A percentile compares a stretch with the other conserved stretches of the same genome.
Conservation (phyloP, 345 rosid genomes). For the Melaleuca quinquenervia region DNA sequence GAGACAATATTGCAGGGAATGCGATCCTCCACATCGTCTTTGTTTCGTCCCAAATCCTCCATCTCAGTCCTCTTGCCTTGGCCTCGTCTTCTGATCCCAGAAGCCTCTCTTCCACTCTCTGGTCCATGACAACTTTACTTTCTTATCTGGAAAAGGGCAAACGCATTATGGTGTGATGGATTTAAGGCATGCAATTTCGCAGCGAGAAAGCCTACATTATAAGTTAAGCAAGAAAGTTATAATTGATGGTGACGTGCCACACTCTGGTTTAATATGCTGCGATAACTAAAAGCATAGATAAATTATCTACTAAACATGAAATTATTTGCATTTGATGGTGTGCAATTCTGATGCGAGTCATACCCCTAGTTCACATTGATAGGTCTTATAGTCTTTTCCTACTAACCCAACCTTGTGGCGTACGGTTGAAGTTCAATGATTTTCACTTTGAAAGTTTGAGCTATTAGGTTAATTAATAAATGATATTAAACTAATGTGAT, state of each 20-base stretch:
- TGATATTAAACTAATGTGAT: neutral
- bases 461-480: neutral
- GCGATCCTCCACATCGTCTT: constrained; percentile 5
- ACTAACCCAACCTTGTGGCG: neutral
- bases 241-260: neutral
- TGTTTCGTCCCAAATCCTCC: constrained; percentile 9
- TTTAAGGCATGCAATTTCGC: neutral
- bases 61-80: neutral
- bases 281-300: neutral
- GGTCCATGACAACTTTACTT: neutral
- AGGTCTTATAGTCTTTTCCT: neutral
- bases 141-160: neutral
- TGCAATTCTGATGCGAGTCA: neutral
- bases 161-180: neutral
- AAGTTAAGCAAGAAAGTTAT: neutral
- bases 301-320: neutral
- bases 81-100: neutral
- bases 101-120: constrained; percentile 2
- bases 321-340: neutral
- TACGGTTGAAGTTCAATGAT: neutral
- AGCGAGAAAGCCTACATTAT: neutral
- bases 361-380: neutral
- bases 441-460: neutral
- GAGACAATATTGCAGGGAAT: constrained; percentile 11
- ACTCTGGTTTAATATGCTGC: neutral